Conservation (phyloP, 371 early-diverging fungal genomes). For the Mortierella sp. region DNA sequence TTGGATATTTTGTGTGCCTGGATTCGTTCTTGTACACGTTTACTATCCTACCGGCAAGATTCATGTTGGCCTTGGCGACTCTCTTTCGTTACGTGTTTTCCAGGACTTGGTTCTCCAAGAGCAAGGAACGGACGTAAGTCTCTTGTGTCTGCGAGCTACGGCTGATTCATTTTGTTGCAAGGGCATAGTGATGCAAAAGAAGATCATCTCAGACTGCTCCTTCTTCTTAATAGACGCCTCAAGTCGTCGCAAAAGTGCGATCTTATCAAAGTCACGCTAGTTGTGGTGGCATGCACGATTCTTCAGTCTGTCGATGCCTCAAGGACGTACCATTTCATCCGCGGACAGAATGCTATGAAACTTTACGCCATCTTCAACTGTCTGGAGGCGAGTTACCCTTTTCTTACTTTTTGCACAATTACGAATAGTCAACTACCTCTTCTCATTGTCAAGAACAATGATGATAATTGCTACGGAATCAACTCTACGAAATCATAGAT, state of each 20-base stretch:
- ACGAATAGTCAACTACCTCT: no score
- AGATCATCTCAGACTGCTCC: background rate
- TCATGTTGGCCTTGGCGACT: slow-evolving; percentile 75
- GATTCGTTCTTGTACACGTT: slow-evolving; percentile 95
- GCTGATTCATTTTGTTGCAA: background rate
- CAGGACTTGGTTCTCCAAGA: slow-evolving; percentile 51
- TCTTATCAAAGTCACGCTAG: slow-evolving; percentile 83
- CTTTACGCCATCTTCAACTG: slow-evolving; percentile 97
- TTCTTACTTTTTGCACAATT: background rate
- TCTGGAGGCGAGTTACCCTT: slow-evolving; percentile 75
- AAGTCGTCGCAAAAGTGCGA: slow-evolving; percentile 89
- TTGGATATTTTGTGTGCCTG: slow-evolving; percentile 93
- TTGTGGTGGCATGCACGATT: slow-evolving; percentile 78
- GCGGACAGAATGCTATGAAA: slow-evolving; percentile 96
- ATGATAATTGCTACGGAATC: background rate
- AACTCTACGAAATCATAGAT: slow-evolving; percentile 61
- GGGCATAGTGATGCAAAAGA: background rate
- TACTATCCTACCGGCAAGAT: slow-evolving; percentile 93
- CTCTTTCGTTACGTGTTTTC: slow-evolving; percentile 60
- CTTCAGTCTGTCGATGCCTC: slow-evolving; percentile 89
- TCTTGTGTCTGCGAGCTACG: background rate
- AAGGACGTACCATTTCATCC: slow-evolving; percentile 92
- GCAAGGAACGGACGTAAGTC: slow-evolving; percentile 26
- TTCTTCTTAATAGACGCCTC: slow-evolving; percentile 58
- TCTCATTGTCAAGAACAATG: background rate